phyloP scores from a whole-genome alignment of 2,329 filamentous ascomycete species.

The Alternaria hordeiaustralica region DNA sequence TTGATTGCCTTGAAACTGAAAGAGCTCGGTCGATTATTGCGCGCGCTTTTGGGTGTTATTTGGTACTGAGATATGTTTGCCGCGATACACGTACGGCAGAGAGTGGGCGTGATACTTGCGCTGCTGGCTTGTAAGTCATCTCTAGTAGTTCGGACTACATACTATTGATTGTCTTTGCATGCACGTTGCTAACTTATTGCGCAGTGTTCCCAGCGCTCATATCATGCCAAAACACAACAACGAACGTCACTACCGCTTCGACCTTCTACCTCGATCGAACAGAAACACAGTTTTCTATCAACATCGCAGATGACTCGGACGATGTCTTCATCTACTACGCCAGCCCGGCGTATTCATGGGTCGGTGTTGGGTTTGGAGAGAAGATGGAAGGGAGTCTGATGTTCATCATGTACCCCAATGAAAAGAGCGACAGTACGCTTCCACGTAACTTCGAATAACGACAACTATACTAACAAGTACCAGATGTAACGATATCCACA shows the following conservation, averaged over 20 bases:
- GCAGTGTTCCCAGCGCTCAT: constrained; percentile 25
- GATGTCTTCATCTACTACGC: constrained; percentile 46
- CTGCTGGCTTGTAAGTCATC: constrained; percentile 16
- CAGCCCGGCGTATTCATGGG: constrained; percentile 52
- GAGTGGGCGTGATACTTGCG: constrained; percentile 15
- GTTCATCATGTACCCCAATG: constrained; percentile 53
- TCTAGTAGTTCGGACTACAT: not conserved
- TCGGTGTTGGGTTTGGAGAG: constrained; percentile 53
- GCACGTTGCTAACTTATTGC: not conserved
- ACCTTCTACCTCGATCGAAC: constrained; percentile 41
- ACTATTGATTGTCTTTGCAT: not conserved
- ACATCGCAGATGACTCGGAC: constrained; percentile 39
- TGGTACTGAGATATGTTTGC: not conserved
- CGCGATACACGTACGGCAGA: constrained; percentile 1
- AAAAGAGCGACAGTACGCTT: constrained; percentile 40
- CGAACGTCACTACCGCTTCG: constrained; percentile 29
- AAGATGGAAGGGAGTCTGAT: constrained; percentile 54
- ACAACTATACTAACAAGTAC: constrained; percentile 8
- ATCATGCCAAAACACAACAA: constrained; percentile 21
- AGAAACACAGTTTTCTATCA: constrained; percentile 46
- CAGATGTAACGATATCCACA: constrained; percentile 48
- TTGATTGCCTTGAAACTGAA: not conserved
- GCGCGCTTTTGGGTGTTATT: not conserved
- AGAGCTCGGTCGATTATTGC: not conserved
- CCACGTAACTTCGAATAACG: not conserved